These are phyloP conservation scores for Meripilus lineatus DNA, from an alignment of 1,284 basidiomycete species.

Conservation along the genomic window DNA sequence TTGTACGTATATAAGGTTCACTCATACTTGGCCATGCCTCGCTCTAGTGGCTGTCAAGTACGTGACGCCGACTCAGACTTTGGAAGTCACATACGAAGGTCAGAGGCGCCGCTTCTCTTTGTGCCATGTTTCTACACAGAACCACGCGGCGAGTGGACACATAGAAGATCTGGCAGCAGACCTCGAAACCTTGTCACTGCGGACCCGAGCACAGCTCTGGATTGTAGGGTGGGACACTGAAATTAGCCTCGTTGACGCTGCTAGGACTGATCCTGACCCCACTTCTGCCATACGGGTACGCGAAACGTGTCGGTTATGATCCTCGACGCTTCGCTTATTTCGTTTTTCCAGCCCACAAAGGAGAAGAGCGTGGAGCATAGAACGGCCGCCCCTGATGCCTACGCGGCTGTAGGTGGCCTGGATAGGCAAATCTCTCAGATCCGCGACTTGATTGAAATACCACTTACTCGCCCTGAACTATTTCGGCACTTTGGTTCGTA, in stretches of 20 bases:
- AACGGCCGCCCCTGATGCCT: constrained; percentile 45
- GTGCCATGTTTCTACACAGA: constrained; percentile 38
- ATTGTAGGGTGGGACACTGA: constrained; percentile 58
- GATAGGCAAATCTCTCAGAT: constrained; percentile 87
- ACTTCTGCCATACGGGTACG: constrained; percentile 7
- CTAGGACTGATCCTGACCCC: constrained; percentile 13
- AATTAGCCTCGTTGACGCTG: constrained; percentile 41
- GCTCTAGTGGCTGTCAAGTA: constrained; percentile 76
- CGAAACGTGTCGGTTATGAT: too few relatives aligned
- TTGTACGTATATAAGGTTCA: constrained; percentile 5
- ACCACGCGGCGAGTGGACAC: constrained; percentile 21
- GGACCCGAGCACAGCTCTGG: constrained; percentile 40
- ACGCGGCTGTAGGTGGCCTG: constrained; percentile 83
- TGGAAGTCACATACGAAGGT: constrained; percentile 66
- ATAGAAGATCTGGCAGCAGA: constrained; percentile 33
- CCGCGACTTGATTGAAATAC: constrained; percentile 92
- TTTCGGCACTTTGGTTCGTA: constrained; percentile 83
- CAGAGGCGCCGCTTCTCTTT: constrained; percentile 48
- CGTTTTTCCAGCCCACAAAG: too few relatives aligned
- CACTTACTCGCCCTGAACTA: constrained; percentile 84
- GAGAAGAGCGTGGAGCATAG: constrained; percentile 27
- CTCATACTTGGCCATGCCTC: too few relatives aligned
- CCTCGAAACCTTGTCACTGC: constrained; percentile 40
- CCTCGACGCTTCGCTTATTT: too few relatives aligned
- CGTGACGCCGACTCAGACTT: constrained; percentile 53